Conservation (phyloP, 2,329 filamentous ascomycete genomes). For the Verticillium klebahnii region DNA sequence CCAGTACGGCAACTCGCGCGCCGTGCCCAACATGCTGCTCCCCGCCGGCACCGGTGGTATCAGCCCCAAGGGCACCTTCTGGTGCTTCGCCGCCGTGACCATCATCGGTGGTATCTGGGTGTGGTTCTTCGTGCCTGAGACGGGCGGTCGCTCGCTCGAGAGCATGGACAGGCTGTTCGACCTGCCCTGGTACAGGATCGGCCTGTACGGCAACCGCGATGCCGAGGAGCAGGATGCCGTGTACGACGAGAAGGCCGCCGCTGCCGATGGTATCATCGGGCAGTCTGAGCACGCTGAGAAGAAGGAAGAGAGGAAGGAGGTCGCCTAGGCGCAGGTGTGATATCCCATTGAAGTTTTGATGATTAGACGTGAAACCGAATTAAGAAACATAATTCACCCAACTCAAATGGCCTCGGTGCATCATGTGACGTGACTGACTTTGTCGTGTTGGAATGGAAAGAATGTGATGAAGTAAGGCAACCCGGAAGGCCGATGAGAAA, state of each 20-base stretch:
- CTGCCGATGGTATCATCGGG: conserved; percentile 24
- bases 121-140: conserved; percentile 70
- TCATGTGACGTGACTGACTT: neutral
- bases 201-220: conserved; percentile 48
- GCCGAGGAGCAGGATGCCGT: conserved; percentile 41
- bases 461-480: neutral
- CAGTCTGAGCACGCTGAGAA: conserved; percentile 30
- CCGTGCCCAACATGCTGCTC: conserved; percentile 71
- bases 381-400: neutral
- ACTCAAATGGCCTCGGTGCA: neutral
- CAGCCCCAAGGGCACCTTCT: conserved; percentile 64
- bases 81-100: conserved; percentile 69
- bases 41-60: conserved; percentile 38
- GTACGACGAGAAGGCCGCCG: conserved; percentile 38
- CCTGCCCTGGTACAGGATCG: conserved; percentile 72
- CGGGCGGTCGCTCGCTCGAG: conserved; percentile 60
- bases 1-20: conserved; percentile 72
- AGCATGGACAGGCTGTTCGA: conserved; percentile 69
- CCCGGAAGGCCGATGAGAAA: neutral
- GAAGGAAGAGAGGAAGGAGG: conserved; percentile 4
- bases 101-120: conserved; percentile 65
- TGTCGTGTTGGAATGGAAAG: neutral
- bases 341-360: neutral
- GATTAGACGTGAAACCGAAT: neutral
- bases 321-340: neutral